Percentiles rank a stretch among this genome's conserved stretches.
phyloP scores from a whole-genome alignment of 352 stramenopile genomes.

The Pythium dissotocum region DNA sequence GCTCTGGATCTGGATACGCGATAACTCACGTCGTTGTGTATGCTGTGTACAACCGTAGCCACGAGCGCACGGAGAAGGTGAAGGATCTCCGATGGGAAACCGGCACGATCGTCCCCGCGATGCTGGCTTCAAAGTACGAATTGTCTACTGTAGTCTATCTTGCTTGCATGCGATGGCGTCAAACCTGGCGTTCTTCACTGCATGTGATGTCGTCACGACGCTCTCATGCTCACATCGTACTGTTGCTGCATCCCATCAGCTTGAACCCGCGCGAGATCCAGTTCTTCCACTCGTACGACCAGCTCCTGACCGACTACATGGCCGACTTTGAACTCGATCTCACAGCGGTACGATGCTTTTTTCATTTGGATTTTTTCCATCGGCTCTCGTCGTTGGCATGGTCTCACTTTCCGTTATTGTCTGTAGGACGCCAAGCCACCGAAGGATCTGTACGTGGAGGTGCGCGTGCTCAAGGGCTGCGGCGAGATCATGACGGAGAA shows the following conservation, averaged over 20 bases:
- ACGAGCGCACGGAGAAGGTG: conserved; percentile 85
- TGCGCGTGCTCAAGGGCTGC: conserved; percentile 87
- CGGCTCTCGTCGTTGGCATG: not conserved
- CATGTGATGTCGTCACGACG: not conserved
- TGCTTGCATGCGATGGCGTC: too few relatives aligned
- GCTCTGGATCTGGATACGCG: too few relatives aligned
- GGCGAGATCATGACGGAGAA: conserved; percentile 92
- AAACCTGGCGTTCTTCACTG: too few relatives aligned
- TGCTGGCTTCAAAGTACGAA: conserved; percentile 71
- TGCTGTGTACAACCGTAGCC: conserved; percentile 31
- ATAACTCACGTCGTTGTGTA: not conserved
- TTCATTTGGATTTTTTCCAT: too few relatives aligned
- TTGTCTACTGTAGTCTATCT: not conserved
- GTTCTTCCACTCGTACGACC: conserved; percentile 92
- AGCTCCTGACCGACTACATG: conserved; percentile 91
- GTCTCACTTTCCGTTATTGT: not conserved
- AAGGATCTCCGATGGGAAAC: conserved; percentile 91
- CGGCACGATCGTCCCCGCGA: conserved; percentile 81
- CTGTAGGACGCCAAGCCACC: conserved; percentile 80
- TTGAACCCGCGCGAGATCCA: conserved; percentile 84
- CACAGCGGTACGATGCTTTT: conserved; percentile 46
- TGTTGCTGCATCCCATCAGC: conserved; percentile 31
- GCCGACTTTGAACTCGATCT: conserved; percentile 85
- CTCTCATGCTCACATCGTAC: not conserved
- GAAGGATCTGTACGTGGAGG: conserved; percentile 91